These are phyloP conservation scores for Taiozyma sp. DNA, from an alignment of 1,139 yeast species.

Conservation along the genomic window DNA sequence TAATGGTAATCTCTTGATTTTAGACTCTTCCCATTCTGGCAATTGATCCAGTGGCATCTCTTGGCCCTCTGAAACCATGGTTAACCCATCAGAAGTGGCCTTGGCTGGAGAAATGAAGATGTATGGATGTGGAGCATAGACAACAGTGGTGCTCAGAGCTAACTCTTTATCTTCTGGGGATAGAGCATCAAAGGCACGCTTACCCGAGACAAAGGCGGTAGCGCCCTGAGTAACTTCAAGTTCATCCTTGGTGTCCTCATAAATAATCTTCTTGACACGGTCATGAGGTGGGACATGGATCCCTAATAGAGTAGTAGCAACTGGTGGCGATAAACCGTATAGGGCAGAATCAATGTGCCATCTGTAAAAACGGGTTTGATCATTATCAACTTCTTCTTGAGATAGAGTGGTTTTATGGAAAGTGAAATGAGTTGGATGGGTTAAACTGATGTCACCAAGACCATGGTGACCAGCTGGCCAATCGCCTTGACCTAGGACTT, in stretches of 20 bases:
- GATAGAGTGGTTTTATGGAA: conserved; percentile 68
- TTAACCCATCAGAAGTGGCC: conserved; percentile 80
- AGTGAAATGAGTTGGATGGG: conserved; percentile 77
- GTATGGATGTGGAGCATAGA: conserved; percentile 89
- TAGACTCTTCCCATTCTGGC: conserved; percentile 76
- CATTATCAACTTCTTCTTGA: conserved; percentile 52
- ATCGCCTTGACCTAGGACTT: conserved; percentile 77
- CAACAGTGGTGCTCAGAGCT: conserved; percentile 71
- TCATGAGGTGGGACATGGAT: conserved; percentile 60
- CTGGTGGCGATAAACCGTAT: conserved; percentile 79
- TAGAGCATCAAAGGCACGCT: conserved; percentile 61
- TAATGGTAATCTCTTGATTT: conserved; percentile 71
- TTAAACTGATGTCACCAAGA: conserved; percentile 58
- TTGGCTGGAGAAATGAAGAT: conserved; percentile 74
- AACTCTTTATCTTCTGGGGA: conserved; percentile 64
- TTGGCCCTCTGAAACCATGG: conserved; percentile 77
- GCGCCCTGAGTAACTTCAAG: conserved; percentile 75
- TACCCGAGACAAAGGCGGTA: conserved; percentile 81
- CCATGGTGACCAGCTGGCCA: conserved; percentile 67
- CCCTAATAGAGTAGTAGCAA: conserved; percentile 77
- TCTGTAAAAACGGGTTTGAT: conserved; percentile 76
- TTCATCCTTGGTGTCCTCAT: conserved; percentile 62
- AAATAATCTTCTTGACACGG: conserved; percentile 43
- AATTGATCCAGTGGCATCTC: conserved; percentile 60
- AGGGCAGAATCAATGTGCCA: conserved; percentile 93